These are phyloP conservation scores for Ogataea salicorniae DNA, from an alignment of 805 yeast genomes.

Conservation along the genomic window DNA sequence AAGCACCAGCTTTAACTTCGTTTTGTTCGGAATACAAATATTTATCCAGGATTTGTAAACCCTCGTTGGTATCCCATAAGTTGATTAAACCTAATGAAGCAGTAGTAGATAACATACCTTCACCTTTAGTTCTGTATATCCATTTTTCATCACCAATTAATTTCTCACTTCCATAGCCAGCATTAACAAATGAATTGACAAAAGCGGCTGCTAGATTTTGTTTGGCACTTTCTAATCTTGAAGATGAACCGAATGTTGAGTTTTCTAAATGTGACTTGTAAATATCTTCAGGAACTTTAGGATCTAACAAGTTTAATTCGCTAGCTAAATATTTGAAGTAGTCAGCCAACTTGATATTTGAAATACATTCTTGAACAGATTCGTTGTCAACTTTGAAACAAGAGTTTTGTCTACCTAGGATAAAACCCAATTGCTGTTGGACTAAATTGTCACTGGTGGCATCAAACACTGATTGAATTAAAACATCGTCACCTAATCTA, in stretches of 20 bases:
- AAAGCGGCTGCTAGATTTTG: slow-evolving; percentile 94
- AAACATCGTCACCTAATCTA: slow-evolving; percentile 74
- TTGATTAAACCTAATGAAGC: slow-evolving; percentile 87
- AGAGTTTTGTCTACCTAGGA: slow-evolving; percentile 81
- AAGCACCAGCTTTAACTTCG: slow-evolving; percentile 92
- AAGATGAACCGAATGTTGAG: slow-evolving; percentile 46
- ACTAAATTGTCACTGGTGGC: slow-evolving; percentile 69
- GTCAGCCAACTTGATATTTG: slow-evolving; percentile 73
- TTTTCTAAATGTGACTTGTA: slow-evolving; percentile 87
- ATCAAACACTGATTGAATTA: slow-evolving; percentile 74
- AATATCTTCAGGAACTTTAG: slow-evolving; percentile 92
- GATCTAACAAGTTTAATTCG: slow-evolving; percentile 83
- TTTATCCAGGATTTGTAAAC: slow-evolving; percentile 84
- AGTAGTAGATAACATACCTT: slow-evolving; percentile 86
- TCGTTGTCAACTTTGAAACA: slow-evolving; percentile 66
- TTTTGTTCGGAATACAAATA: slow-evolving; percentile 80
- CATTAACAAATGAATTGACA: slow-evolving; percentile 85
- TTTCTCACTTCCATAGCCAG: slow-evolving; percentile 87
- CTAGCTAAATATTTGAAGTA: slow-evolving; percentile 75
- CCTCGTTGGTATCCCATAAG: slow-evolving; percentile 88
- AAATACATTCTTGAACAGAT: slow-evolving; percentile 77
- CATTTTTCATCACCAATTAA: slow-evolving; percentile 69
- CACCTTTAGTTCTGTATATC: slow-evolving; percentile 88
- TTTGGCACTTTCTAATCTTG: slow-evolving; percentile 79
- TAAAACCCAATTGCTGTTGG: slow-evolving; percentile 88